These are phyloP conservation scores for Fennellomyces sp. DNA, from an alignment of 371 early-diverging fungal genomes.

Conservation along the genomic window DNA sequence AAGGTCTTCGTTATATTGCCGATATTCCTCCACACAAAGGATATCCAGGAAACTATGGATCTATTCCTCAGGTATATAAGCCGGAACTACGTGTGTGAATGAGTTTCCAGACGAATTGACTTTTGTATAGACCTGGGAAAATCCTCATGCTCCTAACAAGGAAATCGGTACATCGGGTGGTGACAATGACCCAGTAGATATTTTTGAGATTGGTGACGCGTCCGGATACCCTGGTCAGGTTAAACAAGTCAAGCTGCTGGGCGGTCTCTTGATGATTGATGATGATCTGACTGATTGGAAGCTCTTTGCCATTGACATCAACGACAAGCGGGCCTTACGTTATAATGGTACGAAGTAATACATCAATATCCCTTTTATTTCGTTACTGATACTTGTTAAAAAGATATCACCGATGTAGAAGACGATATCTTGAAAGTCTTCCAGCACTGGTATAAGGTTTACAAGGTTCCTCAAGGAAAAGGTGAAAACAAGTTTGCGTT, in stretches of 20 bases:
- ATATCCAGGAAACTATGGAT: conserved; percentile 99
- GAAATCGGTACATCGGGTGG: conserved; percentile 84
- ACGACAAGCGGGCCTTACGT: conserved; percentile 85
- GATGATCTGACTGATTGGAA: conserved; percentile 99
- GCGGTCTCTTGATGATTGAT: conserved; percentile 93
- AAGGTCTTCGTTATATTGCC: conserved; percentile 95
- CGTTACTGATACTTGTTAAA: background rate
- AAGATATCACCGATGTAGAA: conserved; percentile 13
- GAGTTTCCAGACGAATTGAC: too few relatives aligned
- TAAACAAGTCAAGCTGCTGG: conserved; percentile 96
- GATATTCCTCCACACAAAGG: conserved; percentile 99
- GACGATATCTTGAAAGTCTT: background rate
- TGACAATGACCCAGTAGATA: conserved; percentile 98
- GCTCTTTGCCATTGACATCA: conserved; percentile 89
- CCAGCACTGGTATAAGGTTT: conserved; percentile 10
- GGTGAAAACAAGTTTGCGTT: conserved; percentile 2
- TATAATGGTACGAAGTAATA: conserved; percentile 72
- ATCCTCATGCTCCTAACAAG: conserved; percentile 81
- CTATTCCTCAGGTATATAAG: conserved; percentile 89
- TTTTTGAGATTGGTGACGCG: conserved; percentile 90
- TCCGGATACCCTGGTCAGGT: conserved; percentile 89
- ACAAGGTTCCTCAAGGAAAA: conserved; percentile 12
- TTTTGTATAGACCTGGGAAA: conserved; percentile 97
- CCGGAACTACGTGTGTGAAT: too few relatives aligned
- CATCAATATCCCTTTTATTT: background rate